phyloP scores from a whole-genome alignment of 2,329 filamentous ascomycete species.

The Pseudogymnoascus sp. region DNA sequence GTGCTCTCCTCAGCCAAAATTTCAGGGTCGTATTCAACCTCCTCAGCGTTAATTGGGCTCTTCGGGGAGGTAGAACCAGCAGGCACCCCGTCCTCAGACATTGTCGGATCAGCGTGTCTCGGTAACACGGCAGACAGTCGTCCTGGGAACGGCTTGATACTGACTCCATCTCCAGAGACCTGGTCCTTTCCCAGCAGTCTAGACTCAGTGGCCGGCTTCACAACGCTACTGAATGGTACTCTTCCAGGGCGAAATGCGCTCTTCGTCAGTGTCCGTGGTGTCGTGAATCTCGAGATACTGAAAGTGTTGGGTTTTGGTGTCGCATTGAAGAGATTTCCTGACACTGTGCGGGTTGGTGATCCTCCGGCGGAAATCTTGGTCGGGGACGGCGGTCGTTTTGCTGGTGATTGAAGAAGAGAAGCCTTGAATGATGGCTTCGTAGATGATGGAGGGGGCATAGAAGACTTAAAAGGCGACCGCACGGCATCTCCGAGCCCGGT shows the following conservation, averaged over 20 bases:
- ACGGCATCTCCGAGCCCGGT: constrained; percentile 23
- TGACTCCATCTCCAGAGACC: background rate
- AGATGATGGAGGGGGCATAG: constrained; percentile 17
- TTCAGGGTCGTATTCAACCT: background rate
- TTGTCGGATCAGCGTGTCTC: constrained; percentile 24
- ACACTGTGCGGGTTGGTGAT: constrained; percentile 20
- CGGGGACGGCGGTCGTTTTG: constrained; percentile 26
- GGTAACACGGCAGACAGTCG: constrained; percentile 33
- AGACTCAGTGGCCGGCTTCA: constrained; percentile 3
- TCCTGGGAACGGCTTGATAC: constrained; percentile 27
- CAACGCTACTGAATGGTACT: constrained; percentile 17
- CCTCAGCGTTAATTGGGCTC: background rate
- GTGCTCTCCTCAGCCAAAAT: constrained; percentile 14
- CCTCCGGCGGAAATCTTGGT: constrained; percentile 23
- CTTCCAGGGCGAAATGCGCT: constrained; percentile 16
- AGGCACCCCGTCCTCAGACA: constrained; percentile 9
- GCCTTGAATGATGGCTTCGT: constrained; percentile 21
- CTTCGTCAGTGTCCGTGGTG: constrained; percentile 20
- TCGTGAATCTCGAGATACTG: constrained; percentile 25
- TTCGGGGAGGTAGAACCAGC: background rate
- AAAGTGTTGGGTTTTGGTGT: constrained; percentile 24
- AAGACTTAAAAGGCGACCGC: constrained; percentile 23
- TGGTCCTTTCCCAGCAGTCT: background rate
- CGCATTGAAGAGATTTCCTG: constrained; percentile 13
- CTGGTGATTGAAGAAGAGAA: constrained; percentile 27